Base-by-base conservation (phyloP, 345 rosid genomes). In the Dimocarpus longan region DNA sequence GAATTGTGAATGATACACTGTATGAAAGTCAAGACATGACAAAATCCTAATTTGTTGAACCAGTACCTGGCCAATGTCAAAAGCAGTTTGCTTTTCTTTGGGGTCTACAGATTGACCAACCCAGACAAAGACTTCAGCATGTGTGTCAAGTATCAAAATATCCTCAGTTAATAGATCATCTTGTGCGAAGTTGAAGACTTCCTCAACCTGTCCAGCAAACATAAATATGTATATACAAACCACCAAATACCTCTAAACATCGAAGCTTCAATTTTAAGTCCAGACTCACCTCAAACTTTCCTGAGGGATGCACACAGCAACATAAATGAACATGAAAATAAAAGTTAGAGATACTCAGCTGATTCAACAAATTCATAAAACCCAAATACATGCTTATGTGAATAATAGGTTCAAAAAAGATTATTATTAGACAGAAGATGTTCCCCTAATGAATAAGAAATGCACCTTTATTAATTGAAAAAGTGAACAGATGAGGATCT, bases 141-240 rank as follows among this genome's bases (percentile, higher is more conserved):
- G 95, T 46, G 98, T 93, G 84, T 97, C 99, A 54, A 97, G 93
- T 79, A 97, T 84, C 90, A 93, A 81, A 80, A 92, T 85, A 80
- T 97, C 99, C 83, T 97, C 99, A 7, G 98, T 89, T 90, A 97
- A 84, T 48, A 97, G 90, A 81, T 97, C 99, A 84, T 94, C 99
- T 85, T 97, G 99, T 78, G 88, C 85, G 70, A 93, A 97, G 86
- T 93, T 93, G 91, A 91, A 89, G 77, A 97, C 86, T 89, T 97
- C 99, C 87, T 97, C 95, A 70, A 94, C 91, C 99, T 96, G 90
- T 79, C 71, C 44, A 83, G 69, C 40, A 50, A 74, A 82, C 66
- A 80, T 76, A 77, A 79, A 48, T 24, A 71, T 78, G 71, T 10
- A 70, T 37, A 42, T 69, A 60, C 54, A 82, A 76, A 77, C 79